Evolutionary conservation across 1,284 basidiomycete genomes (phyloP).

Genomic region (Apiotrichum gracile): DNA sequence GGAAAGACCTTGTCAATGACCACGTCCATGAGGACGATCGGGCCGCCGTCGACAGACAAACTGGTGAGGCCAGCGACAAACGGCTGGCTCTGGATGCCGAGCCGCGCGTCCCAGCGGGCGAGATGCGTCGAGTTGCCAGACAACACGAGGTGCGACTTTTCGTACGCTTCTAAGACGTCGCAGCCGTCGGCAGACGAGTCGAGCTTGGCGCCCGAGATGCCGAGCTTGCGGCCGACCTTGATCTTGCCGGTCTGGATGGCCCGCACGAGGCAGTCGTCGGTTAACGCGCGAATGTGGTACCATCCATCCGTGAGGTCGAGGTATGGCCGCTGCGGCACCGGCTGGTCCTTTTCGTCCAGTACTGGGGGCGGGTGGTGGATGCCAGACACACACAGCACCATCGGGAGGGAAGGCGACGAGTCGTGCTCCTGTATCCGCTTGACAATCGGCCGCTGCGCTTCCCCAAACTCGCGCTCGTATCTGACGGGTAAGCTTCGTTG

Average conservation of each 20-base stretch:
- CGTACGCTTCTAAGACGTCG: constrained; percentile 76
- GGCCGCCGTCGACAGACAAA: constrained; percentile 74
- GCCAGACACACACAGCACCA: constrained; percentile 77
- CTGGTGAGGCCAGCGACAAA: constrained; percentile 72
- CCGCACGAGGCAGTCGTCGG: constrained; percentile 66
- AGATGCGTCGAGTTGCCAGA: constrained; percentile 79
- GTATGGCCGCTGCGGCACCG: constrained; percentile 43
- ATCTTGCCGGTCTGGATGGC: constrained; percentile 65
- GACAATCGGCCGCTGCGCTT: constrained; percentile 70
- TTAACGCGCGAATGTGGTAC: constrained; percentile 74
- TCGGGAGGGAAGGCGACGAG: constrained; percentile 56
- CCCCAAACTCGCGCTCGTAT: constrained; percentile 83
- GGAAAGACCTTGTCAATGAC: constrained; percentile 59
- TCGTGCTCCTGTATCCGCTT: constrained; percentile 59
- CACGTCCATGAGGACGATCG: constrained; percentile 69
- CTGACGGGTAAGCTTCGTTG: constrained; percentile 47
- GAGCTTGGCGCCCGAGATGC: constrained; percentile 71
- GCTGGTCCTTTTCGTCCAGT: constrained; percentile 48
- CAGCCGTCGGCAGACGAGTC: constrained; percentile 66
- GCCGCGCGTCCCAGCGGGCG: constrained; percentile 76
- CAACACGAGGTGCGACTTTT: constrained; percentile 60
- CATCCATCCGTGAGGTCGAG: constrained; percentile 91
- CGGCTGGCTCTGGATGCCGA: constrained; percentile 61
- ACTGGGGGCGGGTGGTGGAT: constrained; percentile 55
- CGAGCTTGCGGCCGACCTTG: constrained; percentile 73